phyloP scores from a whole-genome alignment of 805 yeast genomes.

The Zygotorulaspora sp. region DNA sequence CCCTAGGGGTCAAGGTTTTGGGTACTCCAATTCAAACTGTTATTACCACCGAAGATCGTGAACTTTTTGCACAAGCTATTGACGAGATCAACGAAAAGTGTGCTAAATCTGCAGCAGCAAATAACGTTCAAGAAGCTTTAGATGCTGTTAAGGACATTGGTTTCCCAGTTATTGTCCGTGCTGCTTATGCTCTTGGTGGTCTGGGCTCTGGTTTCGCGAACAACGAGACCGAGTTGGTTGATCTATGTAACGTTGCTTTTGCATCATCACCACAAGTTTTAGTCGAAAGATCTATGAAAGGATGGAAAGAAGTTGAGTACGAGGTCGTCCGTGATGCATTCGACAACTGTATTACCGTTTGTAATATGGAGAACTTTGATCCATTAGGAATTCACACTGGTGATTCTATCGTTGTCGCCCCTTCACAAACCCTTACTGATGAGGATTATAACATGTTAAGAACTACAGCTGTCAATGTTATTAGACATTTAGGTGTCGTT shows the following conservation, averaged over 20 bases:
- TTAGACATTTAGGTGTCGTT: slow-evolving; percentile 95
- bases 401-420: slow-evolving; percentile 98
- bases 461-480: slow-evolving; percentile 95
- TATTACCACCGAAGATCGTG: slow-evolving; percentile 97
- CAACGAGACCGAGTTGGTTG: slow-evolving; percentile 75
- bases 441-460: slow-evolving; percentile 97
- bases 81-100: slow-evolving; percentile 93
- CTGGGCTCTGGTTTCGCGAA: slow-evolving; percentile 97
- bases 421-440: slow-evolving; percentile 94
- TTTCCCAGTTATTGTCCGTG: slow-evolving; percentile 94
- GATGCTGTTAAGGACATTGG: slow-evolving; percentile 82
- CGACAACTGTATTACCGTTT: slow-evolving; percentile 97
- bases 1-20: slow-evolving; percentile 81
- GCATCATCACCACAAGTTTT: slow-evolving; percentile 95
- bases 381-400: slow-evolving; percentile 99
- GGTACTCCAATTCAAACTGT: slow-evolving; percentile 97
- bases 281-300: slow-evolving; percentile 95
- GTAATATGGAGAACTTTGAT: slow-evolving; percentile 99
- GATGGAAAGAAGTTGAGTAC: slow-evolving; percentile 98
- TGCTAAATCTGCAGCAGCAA: slow-evolving; percentile 88
- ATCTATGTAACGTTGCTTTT: slow-evolving; percentile 83
- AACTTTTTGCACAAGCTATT: slow-evolving; percentile 90
- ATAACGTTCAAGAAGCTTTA: slow-evolving; percentile 73
- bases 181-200: slow-evolving; percentile 97
- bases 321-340: slow-evolving; percentile 97